Base-by-base conservation (phyloP, 2,329 filamentous ascomycete genomes). In the Coniochaeta hoffmannii region DNA sequence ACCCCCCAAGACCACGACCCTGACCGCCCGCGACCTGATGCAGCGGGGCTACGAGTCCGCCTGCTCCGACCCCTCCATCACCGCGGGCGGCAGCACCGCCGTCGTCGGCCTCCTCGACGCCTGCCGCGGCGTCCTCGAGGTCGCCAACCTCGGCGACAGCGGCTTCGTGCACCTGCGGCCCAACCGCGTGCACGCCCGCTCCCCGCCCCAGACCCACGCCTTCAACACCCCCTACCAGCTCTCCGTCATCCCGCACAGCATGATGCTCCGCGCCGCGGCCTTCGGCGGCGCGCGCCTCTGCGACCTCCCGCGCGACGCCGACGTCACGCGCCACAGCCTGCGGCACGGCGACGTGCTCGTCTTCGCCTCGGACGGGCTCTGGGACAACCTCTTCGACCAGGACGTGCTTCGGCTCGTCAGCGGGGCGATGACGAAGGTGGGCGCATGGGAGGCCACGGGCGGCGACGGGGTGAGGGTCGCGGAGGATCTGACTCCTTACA, bases 181-280 rank as follows among this genome's bases (percentile, higher is more conserved):
- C 26, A 95, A 93, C 62, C 90, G 88, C 14, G 89, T 99, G 31
- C 87, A 94, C 69, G 82, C 87, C 55, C 87, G 85, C 66, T 96
- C 91, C 1, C 82, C 86, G 50, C 88, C 90, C 24, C 94, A 99
- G 71, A 97, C 91, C 0, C 94, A 99, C 70, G 91, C 87, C 44
- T 99, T 99, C 80, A 99, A 99, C 71, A 97, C 94, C 0, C 94
- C 94, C 0, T 99, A 89, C 67, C 94, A 99, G 70, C 81, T 99
- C 38, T 93, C 90, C 54, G 85, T 96, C 54, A 86, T 97, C 8
- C 93, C 94, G 0, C 82, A 87, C 3, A 83, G 82, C 63, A 86
- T 96, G 72, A 81, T 90, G 56, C 82, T 85, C 22, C 89, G 94
- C 64, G 87, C 91, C 64, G 83, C 86, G 12, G 83, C 90, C 28